Evolutionary conservation across 2,329 filamentous ascomycete species (phyloP), one percentile per base, ranked within the genome.

Genomic region (Neoascochyta sp.): DNA sequence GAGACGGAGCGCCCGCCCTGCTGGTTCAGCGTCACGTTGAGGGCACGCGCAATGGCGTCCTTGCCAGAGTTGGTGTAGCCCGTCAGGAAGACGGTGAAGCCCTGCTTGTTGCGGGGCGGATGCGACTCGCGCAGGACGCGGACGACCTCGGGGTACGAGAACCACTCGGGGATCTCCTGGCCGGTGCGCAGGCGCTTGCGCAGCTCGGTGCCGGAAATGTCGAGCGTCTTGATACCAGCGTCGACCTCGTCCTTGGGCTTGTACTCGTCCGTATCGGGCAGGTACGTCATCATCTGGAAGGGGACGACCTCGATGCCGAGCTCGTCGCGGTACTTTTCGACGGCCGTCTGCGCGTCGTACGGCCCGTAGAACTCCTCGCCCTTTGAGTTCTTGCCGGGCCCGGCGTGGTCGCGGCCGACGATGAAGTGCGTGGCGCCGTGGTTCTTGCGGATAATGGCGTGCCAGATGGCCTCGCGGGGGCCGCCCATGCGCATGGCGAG

Each of bases 391-490:
- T 94, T 95, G 60, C 92, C 92, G 24, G 92, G 92, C 27, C 92
- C 92, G 47, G 92, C 92, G 70, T 98, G 92, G 71, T 98, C 92
- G 72, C 92, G 87, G 40, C 92, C 92, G 47, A 98, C 89, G 56
- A 98, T 98, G 75, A 98, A 98, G 76, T 98, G 92, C 10, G 92
- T 96, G 26, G 90, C 88, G 57, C 92, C 92, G 71, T 95, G 89
- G 71, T 98, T 98, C 82, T 96, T 98, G 64, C 92, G 88, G 75
- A 98, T 98, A 59, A 98, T 95, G 60, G 92, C 92, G 75, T 98
- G 92, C 92, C 92, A 98, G 71, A 98, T 88, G 51, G 92, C 92
- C 74, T 98, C 92, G 50, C 92, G 86, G 44, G 92, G 92, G 55
- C 92, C 92, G 61, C 88, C 92, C 92, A 98, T 98, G 63, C 92